These are phyloP conservation scores for Forsythia viridissima DNA, from an alignment of 257 asterid species.

Conservation along the genomic window DNA sequence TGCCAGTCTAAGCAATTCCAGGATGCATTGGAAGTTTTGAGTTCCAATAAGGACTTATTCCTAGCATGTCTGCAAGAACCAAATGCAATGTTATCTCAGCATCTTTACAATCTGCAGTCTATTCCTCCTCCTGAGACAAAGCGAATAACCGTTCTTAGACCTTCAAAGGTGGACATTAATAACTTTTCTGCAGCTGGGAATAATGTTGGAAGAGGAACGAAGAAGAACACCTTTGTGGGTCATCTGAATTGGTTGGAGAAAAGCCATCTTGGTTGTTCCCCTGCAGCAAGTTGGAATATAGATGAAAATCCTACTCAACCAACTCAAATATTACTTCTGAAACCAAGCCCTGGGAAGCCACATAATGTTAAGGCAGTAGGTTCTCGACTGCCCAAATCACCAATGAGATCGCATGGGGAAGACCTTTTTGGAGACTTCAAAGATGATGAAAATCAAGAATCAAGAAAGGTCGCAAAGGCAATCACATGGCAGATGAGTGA, in stretches of 20 bases:
- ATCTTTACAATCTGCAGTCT: constrained; percentile 53
- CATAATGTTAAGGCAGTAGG: constrained; percentile 45
- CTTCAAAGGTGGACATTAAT: constrained; percentile 62
- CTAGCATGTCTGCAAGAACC: constrained; percentile 92
- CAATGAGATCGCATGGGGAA: constrained; percentile 42
- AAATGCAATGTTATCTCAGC: constrained; percentile 62
- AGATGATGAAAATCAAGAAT: constrained; percentile 61
- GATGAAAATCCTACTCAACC: constrained; percentile 65
- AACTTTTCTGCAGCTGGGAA: constrained; percentile 43
- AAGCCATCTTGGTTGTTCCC: constrained; percentile 33
- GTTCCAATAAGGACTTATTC: constrained; percentile 84
- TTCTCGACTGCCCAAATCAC: constrained; percentile 56
- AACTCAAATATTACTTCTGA: constrained; percentile 91
- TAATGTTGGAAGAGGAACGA: constrained; percentile 43
- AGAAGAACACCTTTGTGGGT: constrained; percentile 32
- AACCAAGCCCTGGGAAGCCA: constrained; percentile 68
- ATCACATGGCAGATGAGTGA: constrained; percentile 72
- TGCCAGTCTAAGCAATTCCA: constrained; percentile 52
- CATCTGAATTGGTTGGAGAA: constrained; percentile 39
- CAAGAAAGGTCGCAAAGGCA: constrained; percentile 79
- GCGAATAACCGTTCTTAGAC: constrained; percentile 87
- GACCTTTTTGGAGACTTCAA: constrained; percentile 51
- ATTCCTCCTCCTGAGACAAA: constrained; percentile 68
- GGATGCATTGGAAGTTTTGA: constrained; percentile 82
- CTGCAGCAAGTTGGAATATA: constrained; percentile 49